Base-by-base conservation (phyloP, 1,139 yeast genomes). In the Saccharomyces hybrid region DNA sequence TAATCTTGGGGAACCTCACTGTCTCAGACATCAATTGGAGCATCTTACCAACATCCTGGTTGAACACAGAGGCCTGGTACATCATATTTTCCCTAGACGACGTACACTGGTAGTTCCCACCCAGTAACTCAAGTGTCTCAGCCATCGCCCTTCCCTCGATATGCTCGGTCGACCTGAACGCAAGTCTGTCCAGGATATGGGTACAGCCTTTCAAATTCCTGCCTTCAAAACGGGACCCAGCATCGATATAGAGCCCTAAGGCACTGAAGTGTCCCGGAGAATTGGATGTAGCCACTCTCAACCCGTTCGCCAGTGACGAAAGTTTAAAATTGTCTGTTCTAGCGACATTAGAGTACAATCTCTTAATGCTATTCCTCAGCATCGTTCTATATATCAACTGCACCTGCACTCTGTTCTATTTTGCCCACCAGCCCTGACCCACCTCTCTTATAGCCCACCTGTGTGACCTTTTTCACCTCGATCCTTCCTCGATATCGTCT, bases 91-190 rank as follows among this genome's bases (percentile, higher is more conserved):
- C 99, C 66, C 99, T 78, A 29, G 95, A 88, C 1, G 96, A 88
- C 1, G 96, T 86, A 67, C 96, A 88, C 83, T 89, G 91, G 71
- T 87, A 90, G 70, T 91, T 93, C 11, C 99, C 99, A 48, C 99
- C 99, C 54, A 93, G 73, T 52, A 82, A 77, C 54, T 89, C 90
- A 60, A 93, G 75, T 42, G 80, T 79, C 61, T 86, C 86, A 63
- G 88, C 78, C 89, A 93, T 88, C 56, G 86, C 80, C 42, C 78
- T 72, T 2, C 90, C 91, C 2, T 81, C 66, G 57, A 80, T 76
- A 54, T 80, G 75, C 49, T 77, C 72, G 0, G 97, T 89, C 4
- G 95, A 82, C 70, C 85, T 88, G 80, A 88, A 93, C 0, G 98
- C 93, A 67, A 93, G 71, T 57, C 96, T 78, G 68, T 93, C 99